Conservation (phyloP, 495 filamentous ascomycete genomes). For the Bathelium albidoporum region DNA sequence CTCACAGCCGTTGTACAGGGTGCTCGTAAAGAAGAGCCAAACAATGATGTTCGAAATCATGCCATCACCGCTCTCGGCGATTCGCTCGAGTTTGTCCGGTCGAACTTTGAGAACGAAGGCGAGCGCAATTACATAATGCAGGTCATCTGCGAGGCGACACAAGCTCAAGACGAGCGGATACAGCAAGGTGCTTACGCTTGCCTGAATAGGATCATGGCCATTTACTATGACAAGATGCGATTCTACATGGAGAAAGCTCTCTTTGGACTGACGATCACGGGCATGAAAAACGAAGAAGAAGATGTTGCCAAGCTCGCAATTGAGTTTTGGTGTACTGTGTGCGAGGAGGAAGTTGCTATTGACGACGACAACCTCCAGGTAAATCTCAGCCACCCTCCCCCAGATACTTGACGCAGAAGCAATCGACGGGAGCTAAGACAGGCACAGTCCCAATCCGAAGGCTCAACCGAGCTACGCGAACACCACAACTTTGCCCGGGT, state of each 20-base stretch:
- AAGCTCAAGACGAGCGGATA: conserved; percentile 77
- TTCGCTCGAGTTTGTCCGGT: conserved; percentile 93
- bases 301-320: conserved; percentile 96
- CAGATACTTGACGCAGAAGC: not conserved
- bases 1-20: conserved; percentile 95
- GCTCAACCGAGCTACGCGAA: conserved; percentile 64
- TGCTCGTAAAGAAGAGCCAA: conserved; percentile 88
- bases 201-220: conserved; percentile 91
- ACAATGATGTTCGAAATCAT: conserved; percentile 76
- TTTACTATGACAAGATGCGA: conserved; percentile 98
- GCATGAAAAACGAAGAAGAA: conserved; percentile 96
- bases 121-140: conserved; percentile 99
- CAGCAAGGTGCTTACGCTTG: conserved; percentile 94
- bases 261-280: conserved; percentile 95
- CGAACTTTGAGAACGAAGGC: conserved; percentile 97
- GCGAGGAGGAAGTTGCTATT: conserved; percentile 94
- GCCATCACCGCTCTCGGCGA: conserved; percentile 91
- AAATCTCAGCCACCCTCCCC: conserved; percentile 19
- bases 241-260: conserved; percentile 99
- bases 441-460: conserved; percentile 49
- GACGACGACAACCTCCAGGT: conserved; percentile 93
- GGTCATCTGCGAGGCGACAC: conserved; percentile 96
- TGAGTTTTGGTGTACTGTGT: conserved; percentile 99
- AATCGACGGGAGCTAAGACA: not conserved
- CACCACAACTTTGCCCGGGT: conserved; percentile 88